Base-by-base conservation (phyloP, 2,329 filamentous ascomycete genomes). In the Monosporascus sp. region DNA sequence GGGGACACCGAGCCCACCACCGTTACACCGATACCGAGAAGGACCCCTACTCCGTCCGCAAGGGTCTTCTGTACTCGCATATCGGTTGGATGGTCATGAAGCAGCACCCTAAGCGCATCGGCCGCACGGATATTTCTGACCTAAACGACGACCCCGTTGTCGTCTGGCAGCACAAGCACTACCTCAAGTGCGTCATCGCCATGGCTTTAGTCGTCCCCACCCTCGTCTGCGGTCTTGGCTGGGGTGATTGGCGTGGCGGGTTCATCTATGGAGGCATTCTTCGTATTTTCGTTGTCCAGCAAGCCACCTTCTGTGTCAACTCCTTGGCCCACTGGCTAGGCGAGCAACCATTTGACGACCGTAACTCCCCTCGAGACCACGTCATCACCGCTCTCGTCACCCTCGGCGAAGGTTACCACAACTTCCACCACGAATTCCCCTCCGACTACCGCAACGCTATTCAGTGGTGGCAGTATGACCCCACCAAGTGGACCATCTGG, bases 401-500 rank as follows among this genome's bases (percentile, higher is more conserved):
- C 22, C 80, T 88, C 40, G 84, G 84, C 34, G 84, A 88, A 70
- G 85, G 85, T 19, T 88, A 87, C 73, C 84, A 87, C 76, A 88
- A 87, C 75, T 87, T 87, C 76, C 85, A 88, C 72, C 85, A 88
- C 73, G 84, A 87, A 64, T 87, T 87, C 70, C 84, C 84, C 38
- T 85, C 83, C 5, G 84, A 88, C 68, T 87, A 87, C 77, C 82
- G 84, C 64, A 88, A 88, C 65, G 85, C 83, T 46, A 85, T 87
- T 57, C 75, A 86, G 65, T 87, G 83, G 83, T 79, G 80, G 72
- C 84, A 87, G 70, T 88, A 87, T 63, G 84, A 88, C 68, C 84
- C 84, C 5, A 88, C 85, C 66, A 88, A 87, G 72, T 87, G 84
- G 84, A 75, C 73, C 62, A 87, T 88, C 75, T 86, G 83, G 83